phyloP scores from a whole-genome alignment of 2,329 filamentous ascomycete species.

The Phialophora tarda region DNA sequence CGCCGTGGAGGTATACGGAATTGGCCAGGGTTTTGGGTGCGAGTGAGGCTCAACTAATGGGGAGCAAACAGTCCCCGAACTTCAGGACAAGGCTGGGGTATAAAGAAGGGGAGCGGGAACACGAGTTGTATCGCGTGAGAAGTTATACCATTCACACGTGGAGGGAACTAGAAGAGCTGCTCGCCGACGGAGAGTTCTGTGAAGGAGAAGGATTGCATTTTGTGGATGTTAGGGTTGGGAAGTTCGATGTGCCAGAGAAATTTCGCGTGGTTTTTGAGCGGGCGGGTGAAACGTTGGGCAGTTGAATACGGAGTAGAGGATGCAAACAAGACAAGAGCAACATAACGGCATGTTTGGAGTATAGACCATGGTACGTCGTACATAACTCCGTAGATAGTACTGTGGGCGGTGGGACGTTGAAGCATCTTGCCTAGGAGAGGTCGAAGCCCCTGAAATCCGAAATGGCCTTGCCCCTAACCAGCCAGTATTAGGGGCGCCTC shows the following conservation, averaged over 20 bases:
- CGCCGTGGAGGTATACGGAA: conserved; percentile 73
- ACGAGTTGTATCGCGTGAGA: conserved; percentile 25
- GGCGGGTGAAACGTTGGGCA: conserved; percentile 31
- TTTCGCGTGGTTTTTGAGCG: conserved; percentile 28
- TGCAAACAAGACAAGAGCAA: not conserved
- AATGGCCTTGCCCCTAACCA: not conserved
- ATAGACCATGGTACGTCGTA: not conserved
- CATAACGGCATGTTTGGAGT: not conserved
- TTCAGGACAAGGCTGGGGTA: conserved; percentile 58
- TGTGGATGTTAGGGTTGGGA: conserved; percentile 81
- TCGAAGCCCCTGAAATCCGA: not conserved
- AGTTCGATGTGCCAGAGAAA: conserved; percentile 71
- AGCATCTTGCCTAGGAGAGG: not conserved
- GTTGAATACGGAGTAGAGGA: not conserved
- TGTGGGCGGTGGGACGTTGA: not conserved
- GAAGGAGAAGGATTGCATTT: conserved; percentile 64
- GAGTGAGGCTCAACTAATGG: conserved; percentile 44
- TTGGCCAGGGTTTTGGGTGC: conserved; percentile 72
- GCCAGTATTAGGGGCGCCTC: too few relatives aligned
- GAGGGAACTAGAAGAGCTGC: conserved; percentile 68
- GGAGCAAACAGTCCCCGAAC: not conserved
- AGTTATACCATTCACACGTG: conserved; percentile 69
- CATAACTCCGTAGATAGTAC: not conserved
- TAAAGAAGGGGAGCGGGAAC: not conserved
- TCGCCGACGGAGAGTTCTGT: conserved; percentile 67